Base-by-base conservation (phyloP, 129 eudicot species). In the Heracleum sosnowskyi region DNA sequence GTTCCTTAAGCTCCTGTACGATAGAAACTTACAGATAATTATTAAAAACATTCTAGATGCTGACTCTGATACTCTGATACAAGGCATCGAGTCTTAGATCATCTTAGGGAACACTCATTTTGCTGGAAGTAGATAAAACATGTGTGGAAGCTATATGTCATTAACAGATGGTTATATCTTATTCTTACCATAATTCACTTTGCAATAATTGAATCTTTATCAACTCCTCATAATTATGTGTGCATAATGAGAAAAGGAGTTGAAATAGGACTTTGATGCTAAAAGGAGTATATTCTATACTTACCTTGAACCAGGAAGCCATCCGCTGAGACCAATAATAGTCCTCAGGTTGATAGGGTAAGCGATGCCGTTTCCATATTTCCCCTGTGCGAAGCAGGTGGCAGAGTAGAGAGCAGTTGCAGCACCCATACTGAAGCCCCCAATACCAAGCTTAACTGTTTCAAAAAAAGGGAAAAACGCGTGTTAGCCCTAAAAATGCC, bases 381-480 rank as follows among this genome's bases (percentile, higher is more conserved):
- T 96, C 18, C 99, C 99, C 49, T 86, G 88, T 31, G 96, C 93
- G 72, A 88, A 96, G 87, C 99, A 96, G 45, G 97, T 92, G n/a
- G 99, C 99, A 45, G 99, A 92, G 84, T 96, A 92, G 26, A 96
- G 93, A 29, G 97, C 97, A 77, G 85, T 87, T 29, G 99, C 99
- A 70, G 90, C 97, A 73, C 99, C 99, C 95, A 88, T 96, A 80
- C 99, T 92, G 85, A 96, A 96, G 76, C 99, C 99, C 72, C 97
- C 99, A 47, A 96, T 89, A 74, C 97, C 99, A 77, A 96, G 97
- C 83, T 92, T 90, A 46, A 92, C 99, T 96, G 95, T 88, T 76
- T 45, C 24, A 69, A 53, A 26, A 26, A 74, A 73, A 64, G 57
- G 4, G 4, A 63, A 11, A 28, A 51, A 33, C 70, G 34, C 0